Conservation (phyloP, 129 eudicot species). For the Gnaphalium uliginosum region DNA sequence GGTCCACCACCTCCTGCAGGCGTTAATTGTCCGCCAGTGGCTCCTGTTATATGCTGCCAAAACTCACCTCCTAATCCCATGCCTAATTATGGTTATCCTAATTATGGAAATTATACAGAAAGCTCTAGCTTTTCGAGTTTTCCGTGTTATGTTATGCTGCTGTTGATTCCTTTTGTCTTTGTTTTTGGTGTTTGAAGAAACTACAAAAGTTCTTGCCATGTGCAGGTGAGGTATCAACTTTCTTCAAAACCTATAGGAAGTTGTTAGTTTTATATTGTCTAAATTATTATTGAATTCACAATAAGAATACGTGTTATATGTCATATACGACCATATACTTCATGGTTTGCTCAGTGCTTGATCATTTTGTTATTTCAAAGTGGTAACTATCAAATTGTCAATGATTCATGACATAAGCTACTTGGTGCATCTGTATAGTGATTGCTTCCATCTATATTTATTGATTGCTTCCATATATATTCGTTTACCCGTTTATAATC, state of each 20-base stretch:
- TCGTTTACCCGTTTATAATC: too few species aligned
- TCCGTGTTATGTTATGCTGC: slow-evolving; percentile 8
- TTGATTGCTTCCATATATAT: too few species aligned
- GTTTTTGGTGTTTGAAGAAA: slow-evolving; percentile 25
- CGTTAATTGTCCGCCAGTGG: slow-evolving; percentile 42
- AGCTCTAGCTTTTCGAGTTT: slow-evolving; percentile 21
- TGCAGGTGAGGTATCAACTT: slow-evolving; percentile 3
- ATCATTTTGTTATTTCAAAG: not conserved
- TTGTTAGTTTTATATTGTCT: not conserved
- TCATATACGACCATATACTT: slow-evolving; percentile 4
- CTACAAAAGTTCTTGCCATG: not conserved
- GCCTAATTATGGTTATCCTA: slow-evolving; percentile 47
- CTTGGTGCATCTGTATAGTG: not conserved
- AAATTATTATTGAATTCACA: too few species aligned
- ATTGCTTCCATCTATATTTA: not conserved
- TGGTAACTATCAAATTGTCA: not conserved
- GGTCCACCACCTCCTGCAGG: slow-evolving; percentile 41
- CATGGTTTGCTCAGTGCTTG: not conserved
- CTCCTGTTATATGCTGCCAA: slow-evolving; percentile 41
- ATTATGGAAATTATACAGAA: slow-evolving; percentile 29
- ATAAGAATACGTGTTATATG: not conserved
- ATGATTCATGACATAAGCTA: not conserved
- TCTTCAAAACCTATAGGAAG: not conserved
- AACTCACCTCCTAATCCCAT: slow-evolving; percentile 38
- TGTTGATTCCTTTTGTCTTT: slow-evolving; percentile 20